A percentile compares a stretch with the other conserved stretches of the same genome.
These are phyloP conservation scores for Hypomyces rosellus DNA, from an alignment of 2,329 filamentous ascomycete genomes.

Conservation along the genomic window DNA sequence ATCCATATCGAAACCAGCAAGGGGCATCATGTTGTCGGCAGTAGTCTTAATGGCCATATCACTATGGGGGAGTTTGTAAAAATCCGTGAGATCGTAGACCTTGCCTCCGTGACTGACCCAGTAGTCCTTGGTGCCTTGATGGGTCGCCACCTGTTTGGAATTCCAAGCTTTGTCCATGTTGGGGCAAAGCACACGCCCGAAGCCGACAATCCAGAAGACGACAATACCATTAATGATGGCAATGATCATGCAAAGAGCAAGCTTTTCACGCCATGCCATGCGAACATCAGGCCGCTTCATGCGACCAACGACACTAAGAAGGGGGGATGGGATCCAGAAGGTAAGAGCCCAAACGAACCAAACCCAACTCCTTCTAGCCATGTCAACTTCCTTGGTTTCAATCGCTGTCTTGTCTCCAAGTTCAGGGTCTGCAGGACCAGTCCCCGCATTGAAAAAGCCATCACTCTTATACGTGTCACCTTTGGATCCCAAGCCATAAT, in stretches of 20 bases:
- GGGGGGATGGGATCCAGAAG: slow-evolving; percentile 87
- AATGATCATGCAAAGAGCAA: slow-evolving; percentile 77
- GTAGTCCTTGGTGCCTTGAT: slow-evolving; percentile 69
- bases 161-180: slow-evolving; percentile 89
- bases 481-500: slow-evolving; percentile 84
- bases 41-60: slow-evolving; percentile 59
- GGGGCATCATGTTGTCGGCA: slow-evolving; percentile 61
- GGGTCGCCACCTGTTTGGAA: slow-evolving; percentile 58
- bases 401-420: slow-evolving; percentile 71
- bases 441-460: slow-evolving; percentile 66
- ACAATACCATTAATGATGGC: slow-evolving; percentile 72
- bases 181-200: slow-evolving; percentile 81
- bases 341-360: slow-evolving; percentile 77
- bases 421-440: slow-evolving; percentile 68
- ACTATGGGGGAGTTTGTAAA: slow-evolving; percentile 80
- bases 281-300: slow-evolving; percentile 98
- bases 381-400: slow-evolving; percentile 59
- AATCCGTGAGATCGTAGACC: slow-evolving; percentile 89
- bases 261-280: slow-evolving; percentile 94
- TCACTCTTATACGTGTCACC: slow-evolving; percentile 72
- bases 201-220: slow-evolving; percentile 86
- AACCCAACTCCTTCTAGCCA: slow-evolving; percentile 70
- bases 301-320: slow-evolving; percentile 73
- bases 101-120: slow-evolving; percentile 82
- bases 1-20: slow-evolving; percentile 74